These are phyloP conservation scores for Cryptococcus sp. DNA, from an alignment of 1,284 basidiomycete genomes.

Conservation along the genomic window DNA sequence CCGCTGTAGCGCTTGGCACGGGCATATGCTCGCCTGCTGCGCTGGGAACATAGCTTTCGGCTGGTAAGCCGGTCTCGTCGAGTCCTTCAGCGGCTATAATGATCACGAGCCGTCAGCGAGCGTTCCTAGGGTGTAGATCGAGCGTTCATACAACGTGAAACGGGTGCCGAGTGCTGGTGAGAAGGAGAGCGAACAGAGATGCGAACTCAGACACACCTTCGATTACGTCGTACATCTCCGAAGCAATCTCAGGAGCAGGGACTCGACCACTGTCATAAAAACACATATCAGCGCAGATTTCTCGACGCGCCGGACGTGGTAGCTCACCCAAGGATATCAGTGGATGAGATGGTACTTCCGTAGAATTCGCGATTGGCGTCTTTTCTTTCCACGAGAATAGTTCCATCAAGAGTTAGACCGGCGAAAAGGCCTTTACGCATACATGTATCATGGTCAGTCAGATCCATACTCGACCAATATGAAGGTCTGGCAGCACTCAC, in stretches of 20 bases:
- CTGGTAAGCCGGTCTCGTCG: slow-evolving; percentile 67
- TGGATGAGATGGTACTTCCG: slow-evolving; percentile 83
- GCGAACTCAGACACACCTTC: slow-evolving; percentile 57
- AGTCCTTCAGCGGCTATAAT: slow-evolving; percentile 55
- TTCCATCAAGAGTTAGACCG: slow-evolving; percentile 92
- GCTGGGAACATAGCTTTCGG: slow-evolving; percentile 75
- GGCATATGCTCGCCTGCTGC: slow-evolving; percentile 64
- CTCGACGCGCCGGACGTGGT: not conserved
- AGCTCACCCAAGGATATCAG: slow-evolving; percentile 70
- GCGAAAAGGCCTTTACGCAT: slow-evolving; percentile 78
- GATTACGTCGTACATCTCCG: slow-evolving; percentile 89
- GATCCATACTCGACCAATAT: not conserved
- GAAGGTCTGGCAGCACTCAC: slow-evolving; percentile 53
- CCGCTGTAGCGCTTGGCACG: slow-evolving; percentile 36
- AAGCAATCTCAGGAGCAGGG: slow-evolving; percentile 94
- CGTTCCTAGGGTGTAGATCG: not conserved
- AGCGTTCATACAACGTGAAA: not conserved
- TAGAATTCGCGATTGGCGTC: slow-evolving; percentile 95
- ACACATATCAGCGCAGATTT: not conserved
- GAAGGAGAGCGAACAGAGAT: slow-evolving; percentile 58
- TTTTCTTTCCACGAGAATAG: slow-evolving; percentile 89
- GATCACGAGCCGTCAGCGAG: not conserved
- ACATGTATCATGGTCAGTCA: slow-evolving; percentile 1
- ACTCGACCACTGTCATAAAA: slow-evolving; percentile 68
- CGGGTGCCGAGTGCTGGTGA: slow-evolving; percentile 67